Base-by-base conservation (phyloP, 2,329 filamentous ascomycete species). In the Myrmaecium sp. region DNA sequence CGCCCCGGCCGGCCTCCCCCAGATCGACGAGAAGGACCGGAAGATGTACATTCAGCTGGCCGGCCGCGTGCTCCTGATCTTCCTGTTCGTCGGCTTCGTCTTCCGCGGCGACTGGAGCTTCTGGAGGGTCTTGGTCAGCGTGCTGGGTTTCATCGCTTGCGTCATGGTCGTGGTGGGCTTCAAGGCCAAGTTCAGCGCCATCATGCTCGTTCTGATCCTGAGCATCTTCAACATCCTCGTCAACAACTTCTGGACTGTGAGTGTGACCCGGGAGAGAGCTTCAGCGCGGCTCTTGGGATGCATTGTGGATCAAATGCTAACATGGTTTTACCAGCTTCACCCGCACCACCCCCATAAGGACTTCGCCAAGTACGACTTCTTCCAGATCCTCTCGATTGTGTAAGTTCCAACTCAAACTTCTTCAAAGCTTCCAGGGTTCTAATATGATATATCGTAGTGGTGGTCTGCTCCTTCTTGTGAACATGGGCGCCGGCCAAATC, bases 31-130 rank as follows among this genome's bases (percentile, higher is more conserved):
- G 66, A 95, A 95, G 72, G 89, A 98, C 55, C 80, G 84, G 59
- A 98, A 95, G 69, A 95, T 95, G 86, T 98, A 98, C 66, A 91
- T 98, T 60, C 89, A 95, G 69, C 75, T 98, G 35, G 89, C 89
- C 39, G 89, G 89, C 18, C 76, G 89, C 41, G 81, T 98, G 18
- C 66, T 98, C 38, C 66, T 98, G 43, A 95, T 98, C 59, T 94
- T 98, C 69, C 68, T 98, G 40, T 98, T 98, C 54, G 55, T 94
- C 39, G 89, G 89, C 33, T 98, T 98, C 47, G 78, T 98, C 43
- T 93, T 94, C 60, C 80, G 81, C 30, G 89, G 89, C 40, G 66
- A 84, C 45, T 98, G 89, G 89, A 80, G 72, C 46, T 57, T 94
- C 45, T 83, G 83, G 67, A 73, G 89, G 47, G 67, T 95, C 26